Evolutionary conservation across 495 filamentous ascomycete species (phyloP), one percentile per base, ranked within the genome.

Genomic region (Cercophora samala): DNA sequence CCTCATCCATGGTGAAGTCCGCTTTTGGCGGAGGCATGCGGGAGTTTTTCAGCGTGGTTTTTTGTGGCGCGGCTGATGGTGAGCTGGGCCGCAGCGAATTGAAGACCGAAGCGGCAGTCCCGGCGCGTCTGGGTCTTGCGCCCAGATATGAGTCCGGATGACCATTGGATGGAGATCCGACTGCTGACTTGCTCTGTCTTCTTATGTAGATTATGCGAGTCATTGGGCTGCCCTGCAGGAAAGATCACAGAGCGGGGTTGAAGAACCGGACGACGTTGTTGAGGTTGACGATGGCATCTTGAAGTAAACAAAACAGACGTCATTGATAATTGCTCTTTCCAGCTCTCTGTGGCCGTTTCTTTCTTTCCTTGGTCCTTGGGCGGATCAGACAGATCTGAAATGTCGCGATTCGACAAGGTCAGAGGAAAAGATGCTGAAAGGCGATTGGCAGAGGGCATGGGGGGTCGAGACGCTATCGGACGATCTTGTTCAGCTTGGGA

Each of bases 261-360:
- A n/a, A 42, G 54, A 23, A 23, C 17, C 1, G 25, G 60, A 51
- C 24, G 25, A 64, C 37, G 56, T 56, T 58, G n/a, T 58, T 24
- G 56, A 32, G 13, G 53, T 21, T 42, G 56, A 51, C 6, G 24
- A 24, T 24, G 24, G 58, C 25, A 42, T 32, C 32, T 13, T 2
- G 62, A 71, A 66, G 69, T 72, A 68, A 72, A 72, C 69, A 72
- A 46, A 69, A 68, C 56, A 56, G 23, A 51, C 64, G 59, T 65
- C 65, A 67, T 68, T n/a, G 46, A 13, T 37, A 21, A 24, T 4
- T 22, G 3, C 51, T 32, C 5, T 13, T 11, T 58, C 56, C 13
- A 9, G 6, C 13, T 46, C 18, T 37, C 60, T 29, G n/a, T 65
- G 24, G 6, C 58, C 9, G 54, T 25, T 22, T 58, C 25, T 17